Base-by-base conservation (phyloP, 2,329 filamentous ascomycete genomes). In the Rutstroemia sp. region DNA sequence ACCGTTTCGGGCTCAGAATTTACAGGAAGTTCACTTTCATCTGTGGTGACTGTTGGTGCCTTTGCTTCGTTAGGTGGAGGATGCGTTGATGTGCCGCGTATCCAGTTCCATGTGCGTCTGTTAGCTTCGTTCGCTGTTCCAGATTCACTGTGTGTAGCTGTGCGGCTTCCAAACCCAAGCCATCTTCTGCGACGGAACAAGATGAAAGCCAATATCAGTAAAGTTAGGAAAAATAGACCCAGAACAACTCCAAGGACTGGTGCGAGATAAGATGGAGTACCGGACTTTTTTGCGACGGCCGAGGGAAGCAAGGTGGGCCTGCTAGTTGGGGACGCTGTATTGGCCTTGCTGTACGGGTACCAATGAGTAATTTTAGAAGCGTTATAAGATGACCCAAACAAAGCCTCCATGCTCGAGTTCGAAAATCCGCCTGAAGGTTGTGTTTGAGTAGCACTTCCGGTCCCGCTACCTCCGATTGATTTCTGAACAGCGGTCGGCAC, bases 391-490 rank as follows among this genome's bases (percentile, higher is more conserved):
- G 72, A 76, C 0, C 69, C 70, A 58, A 89, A 88, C 17, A 88
- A 68, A 4, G 67, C 67, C 0, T 67, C 72, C 1, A 89, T 76
- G 2, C 58, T 73, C 57, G 64, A 64, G 53, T 70, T 74, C 50
- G 73, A 74, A 78, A 82, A 88, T 3, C 77, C 76, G 0, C 77
- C 78, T 16, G 82, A 78, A 5, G 87, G 86, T 4, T 77, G 76
- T 0, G 85, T 87, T 12, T 83, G 74, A 0, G 84, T 88, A 5
- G 86, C 86, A 23, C 81, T 78, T 44, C 85, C 85, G 2, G 74
- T 75, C 5, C 73, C 73, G 47, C 74, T 73, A 6, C 85, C 85
- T 30, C 85, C 85, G 45, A 88, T 79, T 27, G 81, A 77, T 16
- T 74, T 74, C 57, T 82, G 77, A 2, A 90, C 81, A 4, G 73